A percentile compares a stretch with the other conserved stretches of the same genome.
phyloP scores from a whole-genome alignment of 495 filamentous ascomycete genomes.

The Podospora tetraspora region DNA sequence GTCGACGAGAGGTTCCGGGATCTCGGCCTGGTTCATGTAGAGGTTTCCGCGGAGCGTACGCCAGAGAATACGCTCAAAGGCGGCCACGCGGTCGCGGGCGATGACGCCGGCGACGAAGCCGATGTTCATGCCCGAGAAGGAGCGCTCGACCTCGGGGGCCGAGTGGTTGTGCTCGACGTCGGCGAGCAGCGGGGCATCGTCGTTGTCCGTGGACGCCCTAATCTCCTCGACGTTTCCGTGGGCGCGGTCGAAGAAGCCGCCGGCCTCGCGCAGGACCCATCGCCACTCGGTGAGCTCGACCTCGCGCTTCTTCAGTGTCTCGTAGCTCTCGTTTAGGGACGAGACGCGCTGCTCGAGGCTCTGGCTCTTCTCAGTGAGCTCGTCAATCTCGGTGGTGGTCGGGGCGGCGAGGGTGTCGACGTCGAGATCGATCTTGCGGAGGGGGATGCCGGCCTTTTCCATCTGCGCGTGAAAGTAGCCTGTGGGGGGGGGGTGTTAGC shows the following conservation, averaged over 20 bases:
- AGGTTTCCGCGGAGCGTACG: constrained; percentile 93
- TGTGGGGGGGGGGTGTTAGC: constrained; percentile 26
- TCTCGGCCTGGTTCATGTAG: constrained; percentile 99
- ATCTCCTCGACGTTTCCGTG: constrained; percentile 97
- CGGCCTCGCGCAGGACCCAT: constrained; percentile 92
- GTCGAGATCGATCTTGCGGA: constrained; percentile 81
- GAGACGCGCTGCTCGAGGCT: constrained; percentile 86
- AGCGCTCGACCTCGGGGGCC: constrained; percentile 73
- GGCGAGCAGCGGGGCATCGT: constrained; percentile 74
- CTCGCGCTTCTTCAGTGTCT: constrained; percentile 94
- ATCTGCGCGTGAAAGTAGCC: constrained; percentile 93
- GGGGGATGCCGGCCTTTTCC: constrained; percentile 79
- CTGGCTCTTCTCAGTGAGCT: constrained; percentile 85
- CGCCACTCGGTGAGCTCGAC: constrained; percentile 96
- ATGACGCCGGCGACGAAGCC: constrained; percentile 99
- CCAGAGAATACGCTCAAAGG: constrained; percentile 97
- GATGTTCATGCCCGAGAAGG: constrained; percentile 94
- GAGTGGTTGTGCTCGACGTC: constrained; percentile 79
- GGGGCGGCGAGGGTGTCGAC: constrained; percentile 78
- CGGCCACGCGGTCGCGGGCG: constrained; percentile 81
- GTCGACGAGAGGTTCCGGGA: constrained; percentile 89
- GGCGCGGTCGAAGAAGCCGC: constrained; percentile 93
- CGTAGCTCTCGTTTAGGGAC: constrained; percentile 93
- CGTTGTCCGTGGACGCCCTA: constrained; percentile 79
- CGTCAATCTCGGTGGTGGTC: constrained; percentile 88